phyloP scores from a whole-genome alignment of 352 stramenopile species.

The Globisporangium radiosum region DNA sequence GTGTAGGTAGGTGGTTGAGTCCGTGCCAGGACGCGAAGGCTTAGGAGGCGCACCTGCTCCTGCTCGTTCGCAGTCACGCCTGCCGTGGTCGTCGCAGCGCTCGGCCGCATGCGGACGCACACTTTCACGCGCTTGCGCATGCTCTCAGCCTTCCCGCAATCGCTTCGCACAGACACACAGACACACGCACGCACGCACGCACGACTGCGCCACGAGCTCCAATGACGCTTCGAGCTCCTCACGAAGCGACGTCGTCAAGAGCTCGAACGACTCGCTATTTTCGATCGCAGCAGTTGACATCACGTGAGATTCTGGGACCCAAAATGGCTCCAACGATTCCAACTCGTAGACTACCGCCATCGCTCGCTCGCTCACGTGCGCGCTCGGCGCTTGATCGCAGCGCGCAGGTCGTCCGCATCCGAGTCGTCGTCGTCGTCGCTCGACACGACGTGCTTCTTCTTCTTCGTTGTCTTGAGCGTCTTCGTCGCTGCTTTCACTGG shows the following conservation, averaged over 20 bases:
- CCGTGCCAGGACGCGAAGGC: neutral
- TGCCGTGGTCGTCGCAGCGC: slow-evolving; percentile 1
- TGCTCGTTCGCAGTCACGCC: slow-evolving; percentile 37
- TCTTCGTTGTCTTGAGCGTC: slow-evolving; percentile 8
- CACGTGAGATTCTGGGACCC: no score
- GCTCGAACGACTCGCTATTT: no score
- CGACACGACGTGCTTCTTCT: slow-evolving; percentile 29
- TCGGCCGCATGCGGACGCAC: slow-evolving; percentile 56
- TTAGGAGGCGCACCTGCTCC: slow-evolving; percentile 25
- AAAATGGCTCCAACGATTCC: neutral
- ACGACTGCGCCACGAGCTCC: no score
- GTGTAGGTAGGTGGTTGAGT: neutral
- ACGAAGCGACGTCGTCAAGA: no score
- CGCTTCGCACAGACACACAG: slow-evolving; percentile 4
- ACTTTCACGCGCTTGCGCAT: slow-evolving; percentile 68
- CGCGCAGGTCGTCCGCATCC: slow-evolving; percentile 55
- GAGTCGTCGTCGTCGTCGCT: slow-evolving; percentile 46
- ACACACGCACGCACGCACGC: no score
- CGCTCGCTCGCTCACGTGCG: neutral
- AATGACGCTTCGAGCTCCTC: no score
- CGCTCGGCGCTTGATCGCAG: slow-evolving; percentile 43
- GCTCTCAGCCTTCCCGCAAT: no score
- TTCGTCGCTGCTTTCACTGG: slow-evolving; percentile 16
- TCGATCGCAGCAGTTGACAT: no score
- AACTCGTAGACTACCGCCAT: neutral